A percentile compares a stretch with the other conserved stretches of the same genome.
phyloP scores from a whole-genome alignment of 2,329 filamentous ascomycete genomes.

The Ceratocystis cubensis region DNA sequence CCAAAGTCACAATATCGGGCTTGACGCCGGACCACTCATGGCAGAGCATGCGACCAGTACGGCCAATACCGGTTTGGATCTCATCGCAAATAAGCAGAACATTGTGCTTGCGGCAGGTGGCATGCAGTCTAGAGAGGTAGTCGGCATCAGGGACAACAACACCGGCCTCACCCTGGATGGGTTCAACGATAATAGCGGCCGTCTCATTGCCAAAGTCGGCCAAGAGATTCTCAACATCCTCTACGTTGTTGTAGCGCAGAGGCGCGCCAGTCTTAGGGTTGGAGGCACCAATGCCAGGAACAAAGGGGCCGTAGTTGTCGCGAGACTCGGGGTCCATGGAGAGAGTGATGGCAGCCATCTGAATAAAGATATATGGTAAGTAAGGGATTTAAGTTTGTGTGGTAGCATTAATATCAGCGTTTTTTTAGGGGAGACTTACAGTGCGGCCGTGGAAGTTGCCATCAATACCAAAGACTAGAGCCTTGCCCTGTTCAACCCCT shows the following conservation, averaged over 20 bases:
- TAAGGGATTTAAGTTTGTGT: not conserved
- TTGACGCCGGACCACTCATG: slow-evolving; percentile 91
- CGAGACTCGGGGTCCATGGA: slow-evolving; percentile 91
- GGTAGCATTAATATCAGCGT: not conserved
- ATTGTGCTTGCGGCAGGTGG: slow-evolving; percentile 87
- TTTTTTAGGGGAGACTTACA: slow-evolving; percentile 39
- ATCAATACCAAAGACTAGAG: slow-evolving; percentile 67
- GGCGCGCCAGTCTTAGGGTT: slow-evolving; percentile 61
- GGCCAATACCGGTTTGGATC: slow-evolving; percentile 94
- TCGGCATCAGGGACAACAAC: slow-evolving; percentile 87
- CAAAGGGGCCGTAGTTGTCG: slow-evolving; percentile 92
- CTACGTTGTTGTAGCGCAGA: slow-evolving; percentile 77
- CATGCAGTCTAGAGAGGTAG: slow-evolving; percentile 69
- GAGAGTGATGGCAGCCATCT: slow-evolving; percentile 91
- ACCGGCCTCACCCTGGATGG: slow-evolving; percentile 93
- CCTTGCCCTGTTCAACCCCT: slow-evolving; percentile 71
- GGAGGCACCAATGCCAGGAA: slow-evolving; percentile 71
- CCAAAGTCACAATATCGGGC: slow-evolving; percentile 85
- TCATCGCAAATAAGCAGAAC: slow-evolving; percentile 95
- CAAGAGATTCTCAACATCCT: slow-evolving; percentile 66
- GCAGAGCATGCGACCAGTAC: slow-evolving; percentile 88
- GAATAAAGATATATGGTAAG: slow-evolving; percentile 15
- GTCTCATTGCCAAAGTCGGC: slow-evolving; percentile 72
- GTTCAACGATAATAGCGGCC: slow-evolving; percentile 87
- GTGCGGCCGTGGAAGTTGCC: slow-evolving; percentile 97